A percentile compares a stretch with the other conserved stretches of the same genome.
These are phyloP conservation scores for Aspergillus carlsbadensis DNA, from an alignment of 495 filamentous ascomycete species.

Conservation along the genomic window DNA sequence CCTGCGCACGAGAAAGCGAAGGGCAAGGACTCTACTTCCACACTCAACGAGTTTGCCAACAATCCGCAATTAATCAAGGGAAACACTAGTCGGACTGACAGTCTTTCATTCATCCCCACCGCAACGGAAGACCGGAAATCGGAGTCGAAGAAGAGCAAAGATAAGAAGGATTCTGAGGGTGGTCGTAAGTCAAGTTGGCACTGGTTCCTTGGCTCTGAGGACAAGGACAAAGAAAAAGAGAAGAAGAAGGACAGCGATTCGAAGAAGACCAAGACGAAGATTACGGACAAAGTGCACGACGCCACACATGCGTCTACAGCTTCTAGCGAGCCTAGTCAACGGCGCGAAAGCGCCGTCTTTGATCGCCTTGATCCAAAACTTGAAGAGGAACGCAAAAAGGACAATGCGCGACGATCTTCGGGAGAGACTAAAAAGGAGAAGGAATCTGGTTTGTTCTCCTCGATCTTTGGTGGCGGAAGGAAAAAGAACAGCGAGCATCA, in stretches of 20 bases:
- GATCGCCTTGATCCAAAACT: slow-evolving; percentile 76
- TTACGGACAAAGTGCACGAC: slow-evolving; percentile 58
- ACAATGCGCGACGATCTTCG: slow-evolving; percentile 67
- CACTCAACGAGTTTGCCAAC: slow-evolving; percentile 38
- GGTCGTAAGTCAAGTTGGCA: slow-evolving; percentile 81
- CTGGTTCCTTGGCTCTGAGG: slow-evolving; percentile 69
- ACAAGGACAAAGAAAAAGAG: slow-evolving; percentile 72
- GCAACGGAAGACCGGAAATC: slow-evolving; percentile 64
- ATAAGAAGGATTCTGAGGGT: slow-evolving; percentile 58
- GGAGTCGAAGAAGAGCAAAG: slow-evolving; percentile 64
- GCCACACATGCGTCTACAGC: slow-evolving; percentile 76
- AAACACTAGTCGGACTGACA: slow-evolving; percentile 70
- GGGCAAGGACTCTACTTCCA: slow-evolving; percentile 29
- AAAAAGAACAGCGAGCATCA: slow-evolving; percentile 69
- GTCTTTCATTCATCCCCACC: slow-evolving; percentile 81
- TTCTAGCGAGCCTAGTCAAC: slow-evolving; percentile 65
- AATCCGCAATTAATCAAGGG: slow-evolving; percentile 60
- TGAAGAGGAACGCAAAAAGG: slow-evolving; percentile 83
- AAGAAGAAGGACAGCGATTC: slow-evolving; percentile 61
- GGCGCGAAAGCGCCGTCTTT: slow-evolving; percentile 79
- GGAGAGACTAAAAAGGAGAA: slow-evolving; percentile 86
- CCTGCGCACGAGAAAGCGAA: slow-evolving; percentile 27
- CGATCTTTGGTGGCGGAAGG: slow-evolving; percentile 81
- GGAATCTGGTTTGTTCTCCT: slow-evolving; percentile 76
- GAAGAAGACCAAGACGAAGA: slow-evolving; percentile 61